Conservation (phyloP, 140 eudicot genomes). For the Anethum foeniculum region DNA sequence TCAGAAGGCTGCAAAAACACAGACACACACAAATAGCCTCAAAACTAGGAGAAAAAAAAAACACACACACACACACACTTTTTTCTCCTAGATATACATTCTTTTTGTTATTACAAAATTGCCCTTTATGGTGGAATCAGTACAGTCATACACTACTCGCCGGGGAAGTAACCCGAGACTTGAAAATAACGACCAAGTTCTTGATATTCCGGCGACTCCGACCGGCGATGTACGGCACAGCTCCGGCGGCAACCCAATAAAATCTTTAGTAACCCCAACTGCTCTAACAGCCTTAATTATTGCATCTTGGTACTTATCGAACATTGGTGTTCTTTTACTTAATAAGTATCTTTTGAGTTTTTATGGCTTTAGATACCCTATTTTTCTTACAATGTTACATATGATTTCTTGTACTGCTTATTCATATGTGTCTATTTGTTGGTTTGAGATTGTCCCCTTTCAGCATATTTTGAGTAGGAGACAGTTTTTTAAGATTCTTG, state of each 20-base stretch:
- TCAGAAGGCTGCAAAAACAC: constrained; percentile 9
- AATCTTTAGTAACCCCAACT: constrained; percentile 38
- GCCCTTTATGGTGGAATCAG: constrained; percentile 60
- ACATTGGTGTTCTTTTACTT: constrained; percentile 77
- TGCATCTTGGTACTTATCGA: constrained; percentile 80
- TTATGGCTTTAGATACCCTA: constrained; percentile 74
- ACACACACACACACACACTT: background rate
- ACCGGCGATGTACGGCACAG: constrained; percentile 48
- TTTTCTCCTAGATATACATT: background rate
- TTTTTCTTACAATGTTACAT: constrained; percentile 78
- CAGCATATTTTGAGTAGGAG: constrained; percentile 53
- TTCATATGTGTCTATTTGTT: constrained; percentile 45
- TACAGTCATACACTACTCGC: constrained; percentile 78
- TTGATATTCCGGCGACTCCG: constrained; percentile 72
- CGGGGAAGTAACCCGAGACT: constrained; percentile 91
- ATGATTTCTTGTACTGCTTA: constrained; percentile 71
- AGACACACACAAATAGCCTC: constrained; percentile 1
- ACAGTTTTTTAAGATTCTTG: constrained; percentile 69
- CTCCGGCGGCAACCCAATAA: constrained; percentile 20
- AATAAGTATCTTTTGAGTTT: constrained; percentile 69
- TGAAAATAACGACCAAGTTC: constrained; percentile 38
- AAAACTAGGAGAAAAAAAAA: constrained; percentile 1
- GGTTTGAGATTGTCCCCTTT: constrained; percentile 57
- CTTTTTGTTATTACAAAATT: background rate
- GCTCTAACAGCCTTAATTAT: constrained; percentile 51